Evolutionary conservation across 306 rosid genomes (phyloP).

Genomic region (Quercus aquifolioides): DNA sequence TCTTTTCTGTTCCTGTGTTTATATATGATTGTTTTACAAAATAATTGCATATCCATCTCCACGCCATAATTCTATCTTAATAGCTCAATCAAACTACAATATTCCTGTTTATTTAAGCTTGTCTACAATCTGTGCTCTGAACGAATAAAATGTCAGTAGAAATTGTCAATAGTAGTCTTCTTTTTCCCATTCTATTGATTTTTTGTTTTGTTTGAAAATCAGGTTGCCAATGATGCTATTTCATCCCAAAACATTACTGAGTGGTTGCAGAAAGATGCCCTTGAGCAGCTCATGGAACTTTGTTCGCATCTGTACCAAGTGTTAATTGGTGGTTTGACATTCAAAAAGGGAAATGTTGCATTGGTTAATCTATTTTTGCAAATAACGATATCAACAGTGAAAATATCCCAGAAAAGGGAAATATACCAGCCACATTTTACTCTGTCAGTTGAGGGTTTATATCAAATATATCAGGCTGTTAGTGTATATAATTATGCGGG

Average conservation of each 20-base stretch:
- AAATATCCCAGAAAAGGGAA: slow-evolving; percentile 68
- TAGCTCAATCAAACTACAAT: not conserved
- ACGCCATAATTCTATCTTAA: not conserved
- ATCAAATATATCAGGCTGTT: slow-evolving; percentile 48
- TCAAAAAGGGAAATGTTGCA: slow-evolving; percentile 33
- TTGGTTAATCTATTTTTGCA: slow-evolving; percentile 51
- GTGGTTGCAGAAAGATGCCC: slow-evolving; percentile 75
- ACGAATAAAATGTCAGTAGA: not conserved
- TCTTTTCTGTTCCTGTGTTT: not conserved
- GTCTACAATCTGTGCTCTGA: not conserved
- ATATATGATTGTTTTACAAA: not conserved
- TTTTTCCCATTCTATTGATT: not conserved
- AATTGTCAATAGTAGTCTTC: not conserved
- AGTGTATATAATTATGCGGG: slow-evolving; percentile 18
- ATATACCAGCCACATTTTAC: slow-evolving; percentile 70
- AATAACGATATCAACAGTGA: slow-evolving; percentile 44
- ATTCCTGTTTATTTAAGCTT: not conserved
- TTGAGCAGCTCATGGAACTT: slow-evolving; percentile 81
- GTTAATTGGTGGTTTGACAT: slow-evolving; percentile 38
- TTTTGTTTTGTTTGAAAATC: slow-evolving; percentile 19
- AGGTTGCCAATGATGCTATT: slow-evolving; percentile 68
- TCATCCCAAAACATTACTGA: slow-evolving; percentile 54
- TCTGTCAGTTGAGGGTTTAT: slow-evolving; percentile 64
- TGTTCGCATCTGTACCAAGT: slow-evolving; percentile 53
- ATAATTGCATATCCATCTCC: not conserved